A percentile compares a stretch with the other conserved stretches of the same genome.
These are phyloP conservation scores for Leavenworthia alabamica DNA, from an alignment of 345 rosid genomes.

Conservation along the genomic window DNA sequence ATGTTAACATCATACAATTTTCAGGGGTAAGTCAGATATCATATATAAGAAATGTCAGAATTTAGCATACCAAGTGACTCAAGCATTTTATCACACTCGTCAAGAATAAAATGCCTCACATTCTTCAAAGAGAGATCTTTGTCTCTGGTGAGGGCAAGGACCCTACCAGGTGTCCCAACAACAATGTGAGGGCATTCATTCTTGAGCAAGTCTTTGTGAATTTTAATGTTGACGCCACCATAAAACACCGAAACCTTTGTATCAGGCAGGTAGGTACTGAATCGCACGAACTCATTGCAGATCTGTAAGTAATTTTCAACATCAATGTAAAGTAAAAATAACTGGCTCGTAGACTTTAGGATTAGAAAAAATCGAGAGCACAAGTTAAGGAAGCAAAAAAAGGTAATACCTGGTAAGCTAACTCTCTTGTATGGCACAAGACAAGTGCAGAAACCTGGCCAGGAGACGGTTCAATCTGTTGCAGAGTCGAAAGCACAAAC, in stretches of 20 bases:
- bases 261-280: slow-evolving; percentile 89
- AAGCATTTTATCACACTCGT: slow-evolving; percentile 99
- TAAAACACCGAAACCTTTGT: slow-evolving; percentile 91
- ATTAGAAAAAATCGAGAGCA: neutral
- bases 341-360: too few relatives aligned
- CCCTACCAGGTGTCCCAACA: slow-evolving; percentile 97
- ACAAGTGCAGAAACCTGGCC: slow-evolving; percentile 95
- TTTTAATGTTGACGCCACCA: slow-evolving; percentile 87
- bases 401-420: slow-evolving; percentile 87
- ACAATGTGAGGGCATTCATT: slow-evolving; percentile 99
- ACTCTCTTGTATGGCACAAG: slow-evolving; percentile 81
- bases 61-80: slow-evolving; percentile 74
- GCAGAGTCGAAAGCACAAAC: slow-evolving; percentile 80
- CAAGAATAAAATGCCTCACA: slow-evolving; percentile 98
- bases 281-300: slow-evolving; percentile 93
- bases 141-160: slow-evolving; percentile 80
- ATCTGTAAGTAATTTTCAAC: slow-evolving; percentile 40
- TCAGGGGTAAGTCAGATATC: neutral
- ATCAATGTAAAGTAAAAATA: too few relatives aligned
- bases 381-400: neutral
- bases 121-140: slow-evolving; percentile 95
- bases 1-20: neutral
- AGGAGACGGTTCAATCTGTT: slow-evolving; percentile 83
- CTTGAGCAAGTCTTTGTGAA: slow-evolving; percentile 85
- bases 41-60: neutral